Conservation (phyloP, 805 yeast genomes). For the Metschnikowia anglica region DNA sequence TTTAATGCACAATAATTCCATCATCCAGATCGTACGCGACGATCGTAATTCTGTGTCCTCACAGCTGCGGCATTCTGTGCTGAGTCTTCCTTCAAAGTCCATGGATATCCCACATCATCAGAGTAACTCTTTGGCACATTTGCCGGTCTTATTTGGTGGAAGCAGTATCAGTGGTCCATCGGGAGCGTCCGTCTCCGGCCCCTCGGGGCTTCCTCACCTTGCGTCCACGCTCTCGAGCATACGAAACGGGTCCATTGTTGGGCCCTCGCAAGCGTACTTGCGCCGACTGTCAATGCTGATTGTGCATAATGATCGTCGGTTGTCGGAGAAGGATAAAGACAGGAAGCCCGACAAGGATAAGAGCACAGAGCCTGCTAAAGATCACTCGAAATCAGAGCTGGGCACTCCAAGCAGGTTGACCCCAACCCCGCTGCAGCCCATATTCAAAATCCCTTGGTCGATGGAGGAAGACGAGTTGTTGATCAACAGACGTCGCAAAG, state of each 20-base stretch:
- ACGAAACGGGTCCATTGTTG: constrained; percentile 41
- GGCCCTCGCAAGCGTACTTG: constrained; percentile 20
- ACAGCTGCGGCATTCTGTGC: constrained; percentile 37
- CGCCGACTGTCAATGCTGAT: constrained; percentile 22
- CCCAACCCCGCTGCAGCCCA: constrained; percentile 18
- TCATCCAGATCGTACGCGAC: constrained; percentile 42
- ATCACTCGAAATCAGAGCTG: constrained; percentile 9
- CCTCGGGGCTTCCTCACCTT: constrained; percentile 34
- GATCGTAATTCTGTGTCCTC: constrained; percentile 37
- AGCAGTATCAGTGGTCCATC: constrained; percentile 43
- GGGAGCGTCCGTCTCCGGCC: constrained; percentile 38
- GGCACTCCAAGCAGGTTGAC: constrained; percentile 8
- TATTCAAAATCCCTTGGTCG: constrained; percentile 45
- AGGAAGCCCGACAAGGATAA: constrained; percentile 4
- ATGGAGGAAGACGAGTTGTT: constrained; percentile 73
- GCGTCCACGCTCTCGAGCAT: constrained; percentile 38
- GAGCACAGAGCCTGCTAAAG: constrained; percentile 4
- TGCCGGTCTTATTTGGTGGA: constrained; percentile 45
- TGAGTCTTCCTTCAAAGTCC: constrained; percentile 43
- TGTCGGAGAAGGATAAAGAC: constrained; percentile 11
- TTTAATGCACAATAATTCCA: constrained; percentile 36
- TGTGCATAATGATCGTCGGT: constrained; percentile 14
- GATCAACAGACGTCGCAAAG: constrained; percentile 52
- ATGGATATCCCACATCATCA: constrained; percentile 50
- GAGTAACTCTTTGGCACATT: constrained; percentile 41